Conservation (phyloP, 2,329 filamentous ascomycete genomes). For the Chalara sp. region DNA sequence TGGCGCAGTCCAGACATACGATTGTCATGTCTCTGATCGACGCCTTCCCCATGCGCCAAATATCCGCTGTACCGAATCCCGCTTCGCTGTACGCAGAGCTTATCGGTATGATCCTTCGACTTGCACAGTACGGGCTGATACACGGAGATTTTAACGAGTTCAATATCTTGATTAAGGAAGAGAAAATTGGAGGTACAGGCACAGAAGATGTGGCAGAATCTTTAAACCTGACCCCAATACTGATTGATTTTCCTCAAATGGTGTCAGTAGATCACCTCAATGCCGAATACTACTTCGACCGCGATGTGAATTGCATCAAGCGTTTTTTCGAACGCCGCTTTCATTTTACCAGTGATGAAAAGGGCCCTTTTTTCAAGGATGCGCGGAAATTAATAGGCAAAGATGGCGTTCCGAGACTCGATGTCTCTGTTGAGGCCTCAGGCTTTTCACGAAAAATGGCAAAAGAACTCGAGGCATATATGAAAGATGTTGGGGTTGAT, state of each 20-base stretch:
- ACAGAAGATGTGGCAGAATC: constrained; percentile 35
- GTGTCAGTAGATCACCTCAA: constrained; percentile 90
- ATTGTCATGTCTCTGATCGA: constrained; percentile 95
- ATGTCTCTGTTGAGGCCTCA: constrained; percentile 84
- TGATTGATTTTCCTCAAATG: constrained; percentile 99
- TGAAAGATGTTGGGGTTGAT: constrained; percentile 63
- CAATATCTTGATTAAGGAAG: constrained; percentile 91
- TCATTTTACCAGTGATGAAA: constrained; percentile 73
- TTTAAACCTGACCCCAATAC: constrained; percentile 63
- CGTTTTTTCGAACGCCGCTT: constrained; percentile 87
- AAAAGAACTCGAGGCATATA: constrained; percentile 86
- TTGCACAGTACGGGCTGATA: constrained; percentile 83
- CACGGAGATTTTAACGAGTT: constrained; percentile 99
- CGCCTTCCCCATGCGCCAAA: constrained; percentile 84
- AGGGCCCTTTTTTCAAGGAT: constrained; percentile 80
- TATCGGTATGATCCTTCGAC: constrained; percentile 74
- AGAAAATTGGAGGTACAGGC: constrained; percentile 27
- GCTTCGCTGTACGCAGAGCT: constrained; percentile 85
- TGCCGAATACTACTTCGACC: constrained; percentile 95
- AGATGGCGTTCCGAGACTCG: constrained; percentile 63
- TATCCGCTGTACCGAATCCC: constrained; percentile 75
- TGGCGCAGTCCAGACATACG: constrained; percentile 87
- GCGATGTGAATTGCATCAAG: constrained; percentile 93
- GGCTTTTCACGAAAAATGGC: constrained; percentile 97
- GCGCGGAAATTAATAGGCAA: constrained; percentile 68